Conservation (phyloP, 257 asterid species). For the Solanum gracilifrons region DNA sequence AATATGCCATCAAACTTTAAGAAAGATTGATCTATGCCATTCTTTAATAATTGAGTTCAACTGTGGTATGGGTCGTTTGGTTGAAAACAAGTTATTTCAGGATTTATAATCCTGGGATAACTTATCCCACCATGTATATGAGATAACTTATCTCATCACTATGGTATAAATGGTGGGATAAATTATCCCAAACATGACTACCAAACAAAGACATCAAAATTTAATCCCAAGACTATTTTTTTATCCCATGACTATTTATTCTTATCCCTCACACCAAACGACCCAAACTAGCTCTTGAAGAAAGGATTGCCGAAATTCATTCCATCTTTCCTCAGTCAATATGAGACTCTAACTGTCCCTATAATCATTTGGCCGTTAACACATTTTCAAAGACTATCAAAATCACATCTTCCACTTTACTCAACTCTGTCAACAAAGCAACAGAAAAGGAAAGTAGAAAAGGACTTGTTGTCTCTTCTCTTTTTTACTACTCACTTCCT, state of each 20-base stretch:
- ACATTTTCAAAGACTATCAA: slow-evolving; percentile 15
- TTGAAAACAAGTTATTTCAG: no score
- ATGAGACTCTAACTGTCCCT: neutral
- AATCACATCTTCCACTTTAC: slow-evolving; percentile 31
- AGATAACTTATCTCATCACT: no score
- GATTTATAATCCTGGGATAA: no score
- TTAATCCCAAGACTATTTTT: no score
- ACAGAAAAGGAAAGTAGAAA: slow-evolving; percentile 1
- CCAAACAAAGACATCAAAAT: no score
- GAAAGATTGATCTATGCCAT: no score
- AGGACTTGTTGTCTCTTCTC: slow-evolving; percentile 2
- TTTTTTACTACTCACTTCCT: neutral
- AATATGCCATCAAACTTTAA: neutral
- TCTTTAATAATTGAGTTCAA: neutral
- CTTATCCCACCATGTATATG: no score
- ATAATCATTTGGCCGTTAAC: neutral
- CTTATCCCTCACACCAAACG: neutral
- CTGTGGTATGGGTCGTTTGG: neutral
- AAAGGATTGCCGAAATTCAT: neutral
- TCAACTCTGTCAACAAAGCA: slow-evolving; percentile 26
- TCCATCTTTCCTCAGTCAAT: neutral
- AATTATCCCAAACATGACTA: no score
- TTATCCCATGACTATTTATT: no score
- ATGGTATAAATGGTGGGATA: no score
- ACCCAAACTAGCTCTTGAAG: neutral